phyloP scores from a whole-genome alignment of 352 stramenopile species.

The Phytophthora uliginosa region DNA sequence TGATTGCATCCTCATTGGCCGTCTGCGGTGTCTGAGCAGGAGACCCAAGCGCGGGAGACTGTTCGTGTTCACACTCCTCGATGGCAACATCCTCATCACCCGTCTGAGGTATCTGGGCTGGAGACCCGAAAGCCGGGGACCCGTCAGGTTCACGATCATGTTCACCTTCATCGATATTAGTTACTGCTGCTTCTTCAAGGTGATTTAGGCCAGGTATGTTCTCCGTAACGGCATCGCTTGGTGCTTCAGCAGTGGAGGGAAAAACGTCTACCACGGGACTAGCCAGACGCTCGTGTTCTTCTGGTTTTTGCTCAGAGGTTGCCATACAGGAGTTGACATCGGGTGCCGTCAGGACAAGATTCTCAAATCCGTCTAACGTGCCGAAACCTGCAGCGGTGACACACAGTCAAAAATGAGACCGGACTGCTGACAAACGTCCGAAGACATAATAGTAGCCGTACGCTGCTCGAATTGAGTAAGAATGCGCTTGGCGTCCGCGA shows the following conservation, averaged over 20 bases:
- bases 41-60: conserved; percentile 3
- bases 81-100: not conserved
- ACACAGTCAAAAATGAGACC: conserved; percentile 5
- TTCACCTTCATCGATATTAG: conserved; percentile 5
- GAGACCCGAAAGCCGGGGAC: not conserved
- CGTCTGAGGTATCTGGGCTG: conserved; percentile 8
- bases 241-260: conserved; percentile 1
- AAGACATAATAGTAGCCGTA: conserved; percentile 26
- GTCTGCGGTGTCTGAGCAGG: conserved; percentile 7
- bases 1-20: conserved; percentile 3
- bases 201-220: not conserved
- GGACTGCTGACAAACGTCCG: conserved; percentile 2
- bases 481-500: conserved; percentile 45
- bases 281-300: not conserved
- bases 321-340: conserved; percentile 6
- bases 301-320: conserved; percentile 14
- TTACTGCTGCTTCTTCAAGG: conserved; percentile 5
- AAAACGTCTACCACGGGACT: not conserved
- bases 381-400: conserved; percentile 42
- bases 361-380: conserved; percentile 47
- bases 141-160: conserved; percentile 7
- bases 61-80: conserved; percentile 2
- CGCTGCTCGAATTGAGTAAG: conserved; percentile 53
- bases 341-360: conserved; percentile 33
- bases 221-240: not conserved